Conservation (phyloP, 495 filamentous ascomycete genomes). For the Penicillium roqueforti region DNA sequence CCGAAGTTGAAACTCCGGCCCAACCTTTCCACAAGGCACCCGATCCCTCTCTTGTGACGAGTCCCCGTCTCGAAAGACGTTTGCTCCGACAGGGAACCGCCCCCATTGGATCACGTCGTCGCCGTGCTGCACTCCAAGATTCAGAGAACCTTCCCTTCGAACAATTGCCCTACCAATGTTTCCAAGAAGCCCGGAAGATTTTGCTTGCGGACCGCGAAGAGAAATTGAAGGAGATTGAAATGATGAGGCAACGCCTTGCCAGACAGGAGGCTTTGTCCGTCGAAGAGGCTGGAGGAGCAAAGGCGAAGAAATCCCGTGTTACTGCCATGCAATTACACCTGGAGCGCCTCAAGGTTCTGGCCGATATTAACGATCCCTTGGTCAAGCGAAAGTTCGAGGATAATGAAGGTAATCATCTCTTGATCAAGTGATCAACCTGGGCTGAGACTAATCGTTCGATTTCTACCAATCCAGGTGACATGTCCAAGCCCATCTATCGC, state of each 20-base stretch:
- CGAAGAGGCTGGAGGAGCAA: slow-evolving; percentile 56
- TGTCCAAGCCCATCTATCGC: slow-evolving; percentile 96
- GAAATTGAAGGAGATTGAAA: slow-evolving; percentile 66
- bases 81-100: slow-evolving; percentile 55
- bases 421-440: not conserved
- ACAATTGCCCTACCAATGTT: slow-evolving; percentile 90
- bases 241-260: slow-evolving; percentile 55
- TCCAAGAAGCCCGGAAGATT: slow-evolving; percentile 89
- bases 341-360: slow-evolving; percentile 79
- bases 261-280: slow-evolving; percentile 55
- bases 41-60: slow-evolving; percentile 50
- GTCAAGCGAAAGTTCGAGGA: slow-evolving; percentile 96
- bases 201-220: slow-evolving; percentile 74
- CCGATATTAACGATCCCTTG: slow-evolving; percentile 91
- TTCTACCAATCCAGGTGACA: slow-evolving; percentile 60
- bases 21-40: slow-evolving; percentile 38
- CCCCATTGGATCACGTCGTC: slow-evolving; percentile 76
- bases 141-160: slow-evolving; percentile 77
- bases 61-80: slow-evolving; percentile 54
- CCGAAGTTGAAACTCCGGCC: slow-evolving; percentile 33
- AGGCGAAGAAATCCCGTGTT: slow-evolving; percentile 59
- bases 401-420: slow-evolving; percentile 63
- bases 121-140: slow-evolving; percentile 68
- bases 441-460: slow-evolving; percentile 9
- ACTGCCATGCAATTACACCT: slow-evolving; percentile 67